Evolutionary conservation across 768 basidiomycete species (phyloP).

Genomic region (Pisolithus orientalis): DNA sequence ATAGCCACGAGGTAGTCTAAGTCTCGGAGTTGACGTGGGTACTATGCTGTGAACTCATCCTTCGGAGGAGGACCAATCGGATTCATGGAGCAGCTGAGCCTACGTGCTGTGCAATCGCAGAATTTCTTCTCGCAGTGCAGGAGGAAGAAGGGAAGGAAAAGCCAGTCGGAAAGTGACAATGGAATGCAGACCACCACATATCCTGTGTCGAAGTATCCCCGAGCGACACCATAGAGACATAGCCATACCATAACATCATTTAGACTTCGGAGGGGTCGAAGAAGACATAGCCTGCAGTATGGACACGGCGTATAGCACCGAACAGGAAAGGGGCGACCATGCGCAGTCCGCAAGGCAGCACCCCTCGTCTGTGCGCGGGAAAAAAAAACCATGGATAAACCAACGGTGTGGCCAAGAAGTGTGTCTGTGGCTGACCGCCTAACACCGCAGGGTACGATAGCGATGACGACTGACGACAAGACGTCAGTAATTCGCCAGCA

Average conservation of each 20-base stretch:
- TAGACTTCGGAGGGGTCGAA: neutral
- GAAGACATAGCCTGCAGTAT: slow-evolving; percentile 13
- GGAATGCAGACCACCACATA: neutral
- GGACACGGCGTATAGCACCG: slow-evolving; percentile 2
- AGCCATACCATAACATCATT: neutral
- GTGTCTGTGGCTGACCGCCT: neutral
- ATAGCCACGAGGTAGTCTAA: slow-evolving; percentile 18
- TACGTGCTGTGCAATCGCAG: slow-evolving; percentile 5
- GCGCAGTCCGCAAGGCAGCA: slow-evolving; percentile 24
- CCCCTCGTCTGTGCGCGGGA: slow-evolving; percentile 18
- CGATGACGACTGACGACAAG: slow-evolving; percentile 18
- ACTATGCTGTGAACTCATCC: neutral
- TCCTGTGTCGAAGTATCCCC: slow-evolving; percentile 1
- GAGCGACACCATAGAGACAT: neutral
- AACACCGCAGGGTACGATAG: slow-evolving; percentile 5
- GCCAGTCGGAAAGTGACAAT: neutral
- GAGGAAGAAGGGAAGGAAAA: neutral
- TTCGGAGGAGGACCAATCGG: neutral
- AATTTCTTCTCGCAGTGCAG: slow-evolving; percentile 2
- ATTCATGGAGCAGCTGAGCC: neutral
- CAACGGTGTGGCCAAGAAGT: neutral
- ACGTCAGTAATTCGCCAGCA: slow-evolving; percentile 7
- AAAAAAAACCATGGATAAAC: slow-evolving; percentile 12
- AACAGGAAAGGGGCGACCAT: slow-evolving; percentile 20
- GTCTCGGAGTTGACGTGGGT: slow-evolving; percentile 20